Base-by-base conservation (phyloP, 768 basidiomycete genomes). In the Agrocybe pediades region DNA sequence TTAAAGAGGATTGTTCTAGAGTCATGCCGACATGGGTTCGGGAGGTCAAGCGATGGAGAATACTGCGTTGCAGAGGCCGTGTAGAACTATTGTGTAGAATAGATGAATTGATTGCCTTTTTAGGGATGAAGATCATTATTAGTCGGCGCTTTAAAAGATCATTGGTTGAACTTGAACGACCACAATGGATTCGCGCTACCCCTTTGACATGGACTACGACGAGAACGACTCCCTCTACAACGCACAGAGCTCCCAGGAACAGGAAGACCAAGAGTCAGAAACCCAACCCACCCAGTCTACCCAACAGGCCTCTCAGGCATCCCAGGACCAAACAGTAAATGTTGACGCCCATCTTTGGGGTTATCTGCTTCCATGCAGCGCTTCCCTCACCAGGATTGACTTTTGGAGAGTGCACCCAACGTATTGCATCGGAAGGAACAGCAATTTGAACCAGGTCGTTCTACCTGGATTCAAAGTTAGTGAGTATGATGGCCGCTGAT, bases 381-480 rank as follows among this genome's bases (percentile, higher is more conserved):
- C 72, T 21, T 56, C 66, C 2, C 69, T 87, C 6, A 70, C 68
- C 19, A 80, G 86, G 27, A 77, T 90, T 47, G 85, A 88, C 58
- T 81, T 90, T 55, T 81, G 74, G 73, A 86, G 80, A 61, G 59
- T 78, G 36, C 70, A 75, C 23, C 75, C 75, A 0, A 69, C 62
- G 17, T 81, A 83, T 58, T 73, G 65, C 20, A 67, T 91, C 56
- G 89, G 89, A 23, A 78, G 89, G 46, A 76, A 77, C 55, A 61
- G 48, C 0, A 71, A 73, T 0, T 71, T 70, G 54, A 84, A 87
- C 53, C 64, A 71, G 46, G 71, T 88, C 41, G 68, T 83, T n/a
- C 70, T 92, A 23, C 78, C 84, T 4, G 86, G 87, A 8, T 80
- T 77, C 73, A 90, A 83, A 78, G 81, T 92, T 65, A 92, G 90